A percentile compares a stretch with the other conserved stretches of the same genome.
Conservation (phyloP, 257 asterid species). For the Leptodermis oblonga region DNA sequence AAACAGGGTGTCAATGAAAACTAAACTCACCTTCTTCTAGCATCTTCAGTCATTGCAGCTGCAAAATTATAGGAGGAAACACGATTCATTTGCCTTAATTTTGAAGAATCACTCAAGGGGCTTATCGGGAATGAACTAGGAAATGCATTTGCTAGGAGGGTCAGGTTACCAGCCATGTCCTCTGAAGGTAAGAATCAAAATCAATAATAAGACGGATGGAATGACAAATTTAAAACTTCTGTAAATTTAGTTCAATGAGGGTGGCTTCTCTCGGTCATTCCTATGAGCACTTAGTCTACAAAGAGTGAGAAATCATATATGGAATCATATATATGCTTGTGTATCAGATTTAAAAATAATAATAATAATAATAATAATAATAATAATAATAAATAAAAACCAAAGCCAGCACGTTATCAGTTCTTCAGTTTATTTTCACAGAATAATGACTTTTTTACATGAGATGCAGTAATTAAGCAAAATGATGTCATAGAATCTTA, state of each 20-base stretch:
- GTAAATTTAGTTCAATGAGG: not conserved
- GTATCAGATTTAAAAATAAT: too few relatives aligned
- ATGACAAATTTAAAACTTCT: not conserved
- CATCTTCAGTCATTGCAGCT: slow-evolving; percentile 3
- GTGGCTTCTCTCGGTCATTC: slow-evolving; percentile 1
- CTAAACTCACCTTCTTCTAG: slow-evolving; percentile 39
- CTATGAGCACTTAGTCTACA: not conserved
- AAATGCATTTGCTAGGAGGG: slow-evolving; percentile 2
- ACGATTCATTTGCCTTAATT: not conserved
- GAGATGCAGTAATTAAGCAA: too few relatives aligned
- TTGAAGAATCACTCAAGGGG: slow-evolving; percentile 19
- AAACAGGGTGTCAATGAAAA: not conserved
- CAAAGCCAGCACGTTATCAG: too few relatives aligned
- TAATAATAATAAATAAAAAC: too few relatives aligned
- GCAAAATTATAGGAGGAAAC: slow-evolving; percentile 9
- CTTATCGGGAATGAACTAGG: slow-evolving; percentile 12
- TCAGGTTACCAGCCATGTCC: slow-evolving; percentile 6
- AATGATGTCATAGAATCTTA: too few relatives aligned
- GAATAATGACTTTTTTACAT: too few relatives aligned
- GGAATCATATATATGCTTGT: too few relatives aligned
- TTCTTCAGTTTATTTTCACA: too few relatives aligned
- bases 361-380: too few relatives aligned
- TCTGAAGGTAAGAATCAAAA: not conserved
- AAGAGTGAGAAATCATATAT: too few relatives aligned
- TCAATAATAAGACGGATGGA: not conserved